phyloP scores from a whole-genome alignment of 768 basidiomycete genomes.

The Rubroboletus satanas region DNA sequence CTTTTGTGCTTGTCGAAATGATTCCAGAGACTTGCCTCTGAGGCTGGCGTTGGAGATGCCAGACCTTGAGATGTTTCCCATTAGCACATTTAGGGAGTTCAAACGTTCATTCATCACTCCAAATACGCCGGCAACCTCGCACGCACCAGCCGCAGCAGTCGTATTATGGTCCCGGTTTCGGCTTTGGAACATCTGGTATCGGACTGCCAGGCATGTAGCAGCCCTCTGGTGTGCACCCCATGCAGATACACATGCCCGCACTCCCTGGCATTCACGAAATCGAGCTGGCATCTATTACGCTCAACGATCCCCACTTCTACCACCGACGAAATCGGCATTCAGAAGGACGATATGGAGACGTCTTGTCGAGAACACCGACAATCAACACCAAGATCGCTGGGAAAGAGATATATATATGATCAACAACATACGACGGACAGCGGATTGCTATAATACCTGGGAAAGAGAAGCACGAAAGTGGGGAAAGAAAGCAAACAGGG shows the following conservation, averaged over 20 bases:
- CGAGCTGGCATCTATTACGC: slow-evolving; percentile 64
- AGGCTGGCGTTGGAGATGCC: slow-evolving; percentile 59
- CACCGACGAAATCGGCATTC: slow-evolving; percentile 27
- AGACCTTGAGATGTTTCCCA: slow-evolving; percentile 56
- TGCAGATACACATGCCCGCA: slow-evolving; percentile 56
- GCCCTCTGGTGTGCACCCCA: slow-evolving; percentile 46
- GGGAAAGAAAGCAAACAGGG: too few relatives aligned
- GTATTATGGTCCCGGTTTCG: slow-evolving; percentile 44
- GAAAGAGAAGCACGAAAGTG: too few relatives aligned
- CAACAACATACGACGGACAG: too few relatives aligned
- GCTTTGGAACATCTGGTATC: slow-evolving; percentile 43
- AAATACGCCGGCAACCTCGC: slow-evolving; percentile 78
- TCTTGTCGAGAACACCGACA: slow-evolving; percentile 1
- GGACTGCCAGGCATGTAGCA: slow-evolving; percentile 55
- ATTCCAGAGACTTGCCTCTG: too few relatives aligned
- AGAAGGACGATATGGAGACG: slow-evolving; percentile 34
- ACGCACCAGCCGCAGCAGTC: slow-evolving; percentile 52
- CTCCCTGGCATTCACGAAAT: slow-evolving; percentile 71
- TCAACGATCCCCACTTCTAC: slow-evolving; percentile 47
- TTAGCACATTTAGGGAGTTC: slow-evolving; percentile 64
- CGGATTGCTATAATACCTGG: too few relatives aligned
- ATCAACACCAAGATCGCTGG: too few relatives aligned
- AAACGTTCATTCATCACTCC: slow-evolving; percentile 83
- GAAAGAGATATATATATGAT: too few relatives aligned
- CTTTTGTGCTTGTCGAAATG: too few relatives aligned